Evolutionary conservation across 1,284 basidiomycete genomes (phyloP), one percentile per base, ranked within the genome.

Genomic region (Apiotrichum laibachii): DNA sequence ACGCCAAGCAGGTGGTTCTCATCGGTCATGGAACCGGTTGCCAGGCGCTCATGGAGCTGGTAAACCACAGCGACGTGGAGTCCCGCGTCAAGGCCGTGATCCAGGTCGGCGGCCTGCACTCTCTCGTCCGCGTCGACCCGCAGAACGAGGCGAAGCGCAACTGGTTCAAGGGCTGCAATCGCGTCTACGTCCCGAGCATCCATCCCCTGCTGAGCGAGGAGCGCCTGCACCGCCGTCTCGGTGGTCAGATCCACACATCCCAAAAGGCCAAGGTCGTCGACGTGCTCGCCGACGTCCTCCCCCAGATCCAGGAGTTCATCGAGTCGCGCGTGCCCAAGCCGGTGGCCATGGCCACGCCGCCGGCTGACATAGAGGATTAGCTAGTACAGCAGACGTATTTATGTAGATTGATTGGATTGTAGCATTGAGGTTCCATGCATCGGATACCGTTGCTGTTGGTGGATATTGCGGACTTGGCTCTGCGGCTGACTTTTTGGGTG

Each of bases 21-120:
- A 85, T 99, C 47, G 92, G 92, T 1, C 90, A 94, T 68, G 92
- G 92, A 5, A 83, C 85, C 0, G 94, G 90, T 0, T 90, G 88
- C 67, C 81, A 84, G 33, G 83, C 86, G 1, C 67, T 96, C 54
- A 85, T 90, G 78, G 83, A 87, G 37, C 81, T 97, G 39, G 80
- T 96, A 37, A 83, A 85, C 44, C 72, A 82, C 31, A 82, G 91
- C 73, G 83, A 82, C 56, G 82, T 89, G 48, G 84, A 85, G 78
- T 80, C 79, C 65, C 80, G 78, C 31, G 88, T 90, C 22, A 83
- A 83, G 62, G 86, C 85, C 3, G 83, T 92, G 2, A 81, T 90
- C 16, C 89, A 92, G 69, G 85, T 93, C 21, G 84, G 89, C 6
- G 90, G 90, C 4, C 80, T 85, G 60, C 82, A 85, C 53, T 73